These are phyloP conservation scores for Aspergillus egyptiacus DNA, from an alignment of 495 filamentous ascomycete species.

Conservation along the genomic window DNA sequence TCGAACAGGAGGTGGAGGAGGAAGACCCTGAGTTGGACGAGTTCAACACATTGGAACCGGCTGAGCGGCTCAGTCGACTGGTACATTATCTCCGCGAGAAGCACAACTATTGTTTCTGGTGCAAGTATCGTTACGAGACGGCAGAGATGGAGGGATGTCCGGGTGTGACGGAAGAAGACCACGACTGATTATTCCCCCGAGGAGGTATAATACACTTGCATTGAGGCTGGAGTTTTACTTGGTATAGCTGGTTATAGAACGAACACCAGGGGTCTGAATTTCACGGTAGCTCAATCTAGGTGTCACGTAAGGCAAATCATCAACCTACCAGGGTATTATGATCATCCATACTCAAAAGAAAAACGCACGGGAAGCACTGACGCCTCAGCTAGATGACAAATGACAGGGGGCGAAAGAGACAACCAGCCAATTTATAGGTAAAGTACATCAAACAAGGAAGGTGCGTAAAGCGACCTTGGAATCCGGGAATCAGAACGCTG, in stretches of 20 bases:
- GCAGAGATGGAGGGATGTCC: constrained; percentile 82
- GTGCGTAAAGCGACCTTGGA: background rate
- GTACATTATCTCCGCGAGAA: constrained; percentile 62
- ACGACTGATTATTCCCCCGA: constrained; percentile 52
- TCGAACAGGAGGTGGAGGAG: constrained; percentile 69
- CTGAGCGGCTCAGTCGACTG: constrained; percentile 58
- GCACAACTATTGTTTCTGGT: constrained; percentile 93
- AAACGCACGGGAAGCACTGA: background rate
- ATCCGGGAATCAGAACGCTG: background rate
- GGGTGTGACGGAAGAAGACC: constrained; percentile 84
- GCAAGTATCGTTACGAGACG: constrained; percentile 71
- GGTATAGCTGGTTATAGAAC: background rate
- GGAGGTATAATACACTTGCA: background rate
- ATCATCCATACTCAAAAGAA: constrained; percentile 10
- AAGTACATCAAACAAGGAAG: background rate
- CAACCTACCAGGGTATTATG: constrained; percentile 13
- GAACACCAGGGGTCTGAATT: too few species aligned
- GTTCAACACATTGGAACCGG: constrained; percentile 62
- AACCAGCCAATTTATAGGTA: background rate
- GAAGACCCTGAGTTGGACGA: constrained; percentile 82
- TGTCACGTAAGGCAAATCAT: constrained; percentile 2
- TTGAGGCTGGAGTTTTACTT: background rate
- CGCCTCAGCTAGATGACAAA: background rate
- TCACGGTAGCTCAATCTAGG: background rate
- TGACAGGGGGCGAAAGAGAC: background rate